phyloP scores from a whole-genome alignment of 2,329 filamentous ascomycete genomes.

The Penicillium sp. region DNA sequence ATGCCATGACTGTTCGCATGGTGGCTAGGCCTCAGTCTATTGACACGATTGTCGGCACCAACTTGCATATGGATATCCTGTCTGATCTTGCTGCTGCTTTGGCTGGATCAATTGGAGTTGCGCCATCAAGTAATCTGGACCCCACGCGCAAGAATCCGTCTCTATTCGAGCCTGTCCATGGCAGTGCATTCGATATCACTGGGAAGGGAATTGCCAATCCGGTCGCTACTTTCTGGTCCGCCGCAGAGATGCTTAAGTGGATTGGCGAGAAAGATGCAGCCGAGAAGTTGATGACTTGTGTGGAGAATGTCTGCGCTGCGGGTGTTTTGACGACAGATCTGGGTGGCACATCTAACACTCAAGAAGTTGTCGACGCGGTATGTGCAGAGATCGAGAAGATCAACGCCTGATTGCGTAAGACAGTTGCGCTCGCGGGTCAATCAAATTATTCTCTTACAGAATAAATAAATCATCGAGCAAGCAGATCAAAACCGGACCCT shows the following conservation, averaged over 20 bases:
- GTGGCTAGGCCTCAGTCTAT: slow-evolving; percentile 54
- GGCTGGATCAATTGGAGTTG: slow-evolving; percentile 71
- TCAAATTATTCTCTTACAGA: neutral
- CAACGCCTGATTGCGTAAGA: neutral
- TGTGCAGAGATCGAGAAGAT: slow-evolving; percentile 53
- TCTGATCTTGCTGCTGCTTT: slow-evolving; percentile 70
- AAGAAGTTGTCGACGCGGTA: slow-evolving; percentile 61
- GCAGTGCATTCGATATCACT: slow-evolving; percentile 65
- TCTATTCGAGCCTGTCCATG: slow-evolving; percentile 67
- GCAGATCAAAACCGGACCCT: neutral
- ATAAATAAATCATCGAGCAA: neutral
- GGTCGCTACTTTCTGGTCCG: slow-evolving; percentile 69
- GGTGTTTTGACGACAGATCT: slow-evolving; percentile 62
- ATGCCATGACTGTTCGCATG: slow-evolving; percentile 61
- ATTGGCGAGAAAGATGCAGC: slow-evolving; percentile 62
- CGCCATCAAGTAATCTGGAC: slow-evolving; percentile 69
- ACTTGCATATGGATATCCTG: slow-evolving; percentile 65
- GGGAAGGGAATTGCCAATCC: slow-evolving; percentile 65
- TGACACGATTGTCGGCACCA: slow-evolving; percentile 60
- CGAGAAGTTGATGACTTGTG: slow-evolving; percentile 58
- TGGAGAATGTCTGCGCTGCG: slow-evolving; percentile 61
- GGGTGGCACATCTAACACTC: slow-evolving; percentile 59
- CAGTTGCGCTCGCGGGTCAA: neutral
- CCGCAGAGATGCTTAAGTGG: slow-evolving; percentile 68
- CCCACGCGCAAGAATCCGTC: slow-evolving; percentile 63